Percentiles rank a stretch among this genome's conserved stretches.
phyloP scores from a whole-genome alignment of 2,329 filamentous ascomycete genomes.

The Diplodia intermedia region DNA sequence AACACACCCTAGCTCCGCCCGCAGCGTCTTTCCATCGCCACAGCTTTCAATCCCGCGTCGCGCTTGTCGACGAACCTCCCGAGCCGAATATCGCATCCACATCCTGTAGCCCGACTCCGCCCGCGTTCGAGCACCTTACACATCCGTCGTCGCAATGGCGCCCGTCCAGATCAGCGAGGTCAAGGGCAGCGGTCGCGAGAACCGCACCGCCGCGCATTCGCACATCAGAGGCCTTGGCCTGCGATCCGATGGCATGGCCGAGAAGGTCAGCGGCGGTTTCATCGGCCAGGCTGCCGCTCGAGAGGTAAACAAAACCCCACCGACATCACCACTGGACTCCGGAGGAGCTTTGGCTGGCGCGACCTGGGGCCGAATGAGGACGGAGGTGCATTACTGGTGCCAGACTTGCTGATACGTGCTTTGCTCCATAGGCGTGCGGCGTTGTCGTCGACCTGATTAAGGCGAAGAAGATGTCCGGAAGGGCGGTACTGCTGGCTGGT shows the following conservation, averaged over 20 bases:
- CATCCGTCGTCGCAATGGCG: conserved; percentile 41
- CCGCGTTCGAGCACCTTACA: not conserved
- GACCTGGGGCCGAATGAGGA: not conserved
- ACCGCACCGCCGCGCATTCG: conserved; percentile 94
- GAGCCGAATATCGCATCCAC: not conserved
- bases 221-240: conserved; percentile 96
- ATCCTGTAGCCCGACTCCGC: not conserved
- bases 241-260: conserved; percentile 83
- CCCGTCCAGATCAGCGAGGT: conserved; percentile 72
- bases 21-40: not conserved
- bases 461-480: conserved; percentile 96
- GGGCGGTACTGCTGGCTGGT: conserved; percentile 90
- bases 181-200: conserved; percentile 94
- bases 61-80: not conserved
- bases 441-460: conserved; percentile 95
- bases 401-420: conserved; percentile 24
- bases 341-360: not conserved
- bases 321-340: not conserved
- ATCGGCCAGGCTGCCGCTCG: conserved; percentile 86
- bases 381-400: conserved; percentile 9
- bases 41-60: not conserved
- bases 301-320: conserved; percentile 68
- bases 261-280: conserved; percentile 80
- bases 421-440: conserved; percentile 74
- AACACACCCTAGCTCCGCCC: conserved; percentile 2